A percentile compares a stretch with the other conserved stretches of the same genome.
phyloP scores from a whole-genome alignment of 768 basidiomycete genomes.

The Galerina sulciceps region DNA sequence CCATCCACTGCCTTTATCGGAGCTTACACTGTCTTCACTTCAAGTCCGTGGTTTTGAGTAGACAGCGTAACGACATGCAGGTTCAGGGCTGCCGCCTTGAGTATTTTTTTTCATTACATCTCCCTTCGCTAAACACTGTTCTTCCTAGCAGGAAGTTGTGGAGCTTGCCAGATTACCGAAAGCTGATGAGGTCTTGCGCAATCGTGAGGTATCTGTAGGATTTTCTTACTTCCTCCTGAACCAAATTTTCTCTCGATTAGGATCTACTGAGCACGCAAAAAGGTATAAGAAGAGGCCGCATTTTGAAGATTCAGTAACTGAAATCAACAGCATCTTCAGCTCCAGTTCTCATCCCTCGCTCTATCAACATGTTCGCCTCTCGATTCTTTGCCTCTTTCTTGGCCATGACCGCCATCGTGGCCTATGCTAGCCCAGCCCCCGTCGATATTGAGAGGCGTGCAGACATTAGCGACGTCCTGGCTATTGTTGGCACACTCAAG shows the following conservation, averaged over 20 bases:
- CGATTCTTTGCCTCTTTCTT: constrained; percentile 4
- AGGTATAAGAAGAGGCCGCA: background rate
- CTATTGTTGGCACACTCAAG: background rate
- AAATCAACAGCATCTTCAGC: background rate
- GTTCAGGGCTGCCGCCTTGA: no score
- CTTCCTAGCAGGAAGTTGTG: no score
- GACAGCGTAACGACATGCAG: no score
- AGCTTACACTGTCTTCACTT: no score
- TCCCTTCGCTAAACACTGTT: no score
- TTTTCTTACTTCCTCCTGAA: background rate
- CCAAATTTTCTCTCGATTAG: background rate
- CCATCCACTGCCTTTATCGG: no score
- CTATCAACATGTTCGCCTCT: constrained; percentile 6
- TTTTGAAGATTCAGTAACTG: background rate
- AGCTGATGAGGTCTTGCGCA: background rate
- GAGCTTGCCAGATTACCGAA: no score
- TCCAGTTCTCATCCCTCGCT: background rate
- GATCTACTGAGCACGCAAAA: background rate
- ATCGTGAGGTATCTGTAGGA: background rate
- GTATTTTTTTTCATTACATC: no score
- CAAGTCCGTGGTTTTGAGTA: no score
- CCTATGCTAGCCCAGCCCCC: background rate
- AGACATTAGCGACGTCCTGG: constrained; percentile 2
- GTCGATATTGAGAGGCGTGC: background rate
- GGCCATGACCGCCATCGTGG: background rate